Conservation (phyloP, 1,284 basidiomycete genomes). For the Trichosporon sp. region DNA sequence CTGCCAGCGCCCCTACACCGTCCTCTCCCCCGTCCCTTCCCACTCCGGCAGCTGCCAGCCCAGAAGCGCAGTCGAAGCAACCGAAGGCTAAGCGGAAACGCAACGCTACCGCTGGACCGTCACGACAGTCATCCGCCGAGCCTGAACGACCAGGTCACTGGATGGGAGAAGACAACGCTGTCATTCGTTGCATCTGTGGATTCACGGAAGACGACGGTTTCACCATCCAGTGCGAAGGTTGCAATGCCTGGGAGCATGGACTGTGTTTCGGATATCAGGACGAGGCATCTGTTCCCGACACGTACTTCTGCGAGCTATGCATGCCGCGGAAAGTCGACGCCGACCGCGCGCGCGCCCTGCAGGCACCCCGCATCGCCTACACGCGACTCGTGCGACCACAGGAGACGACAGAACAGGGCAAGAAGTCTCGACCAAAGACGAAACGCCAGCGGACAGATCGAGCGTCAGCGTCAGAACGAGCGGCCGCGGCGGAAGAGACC, state of each 20-base stretch:
- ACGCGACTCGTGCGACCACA: constrained; percentile 1
- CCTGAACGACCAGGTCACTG: constrained; percentile 43
- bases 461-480: not conserved
- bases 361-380: constrained; percentile 27
- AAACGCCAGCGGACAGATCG: constrained; percentile 29
- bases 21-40: constrained; percentile 30
- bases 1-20: constrained; percentile 24
- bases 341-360: constrained; percentile 37
- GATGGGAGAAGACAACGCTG: constrained; percentile 54
- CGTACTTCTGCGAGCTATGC: constrained; percentile 55
- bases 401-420: constrained; percentile 21
- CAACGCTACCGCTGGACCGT: constrained; percentile 43
- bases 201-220: constrained; percentile 78
- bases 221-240: constrained; percentile 87
- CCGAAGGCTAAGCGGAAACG: constrained; percentile 46
- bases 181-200: constrained; percentile 57
- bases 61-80: constrained; percentile 34
- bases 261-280: constrained; percentile 77
- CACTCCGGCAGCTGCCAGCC: constrained; percentile 30
- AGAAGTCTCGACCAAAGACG: constrained; percentile 29
- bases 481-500: not conserved
- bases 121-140: constrained; percentile 38
- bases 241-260: constrained; percentile 86
- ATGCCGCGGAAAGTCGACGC: constrained; percentile 46
- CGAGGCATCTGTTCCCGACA: constrained; percentile 70